These are phyloP conservation scores for Irpex rosettiformis DNA, from an alignment of 1,284 basidiomycete species.

Conservation along the genomic window DNA sequence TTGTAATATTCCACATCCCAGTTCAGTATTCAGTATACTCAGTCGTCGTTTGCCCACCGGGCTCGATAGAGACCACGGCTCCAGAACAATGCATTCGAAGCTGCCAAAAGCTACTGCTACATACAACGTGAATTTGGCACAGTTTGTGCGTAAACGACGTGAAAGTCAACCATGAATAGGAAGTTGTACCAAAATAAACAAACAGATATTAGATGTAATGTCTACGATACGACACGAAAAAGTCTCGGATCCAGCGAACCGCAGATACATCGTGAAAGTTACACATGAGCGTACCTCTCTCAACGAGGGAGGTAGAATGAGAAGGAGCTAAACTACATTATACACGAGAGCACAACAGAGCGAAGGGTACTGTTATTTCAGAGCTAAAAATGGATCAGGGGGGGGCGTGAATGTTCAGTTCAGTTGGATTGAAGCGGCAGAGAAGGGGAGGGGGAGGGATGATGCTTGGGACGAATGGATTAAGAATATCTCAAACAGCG, in stretches of 20 bases:
- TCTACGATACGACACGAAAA: not conserved
- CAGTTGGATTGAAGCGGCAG: no score
- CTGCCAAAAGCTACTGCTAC: not conserved
- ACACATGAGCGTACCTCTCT: not conserved
- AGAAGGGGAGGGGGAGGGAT: no score
- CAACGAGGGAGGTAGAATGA: not conserved
- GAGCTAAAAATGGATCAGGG: no score
- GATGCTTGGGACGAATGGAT: no score
- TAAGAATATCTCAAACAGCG: not conserved
- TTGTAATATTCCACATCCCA: not conserved
- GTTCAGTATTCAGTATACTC: no score
- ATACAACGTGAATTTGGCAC: not conserved
- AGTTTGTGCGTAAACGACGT: not conserved
- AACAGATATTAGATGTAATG: not conserved
- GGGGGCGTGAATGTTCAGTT: no score
- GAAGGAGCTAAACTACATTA: slow-evolving; percentile 1
- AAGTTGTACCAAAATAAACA: not conserved
- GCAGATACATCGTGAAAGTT: no score
- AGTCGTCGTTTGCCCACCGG: no score
- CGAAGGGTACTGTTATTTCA: not conserved
- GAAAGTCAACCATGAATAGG: not conserved
- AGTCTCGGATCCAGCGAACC: not conserved
- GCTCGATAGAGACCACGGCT: no score
- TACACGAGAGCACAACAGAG: slow-evolving; percentile 3
- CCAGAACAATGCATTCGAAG: not conserved